Evolutionary conservation across 2,329 filamentous ascomycete species (phyloP), one percentile per base, ranked within the genome.

Genomic region (Phyllosticta paracitricarpa): DNA sequence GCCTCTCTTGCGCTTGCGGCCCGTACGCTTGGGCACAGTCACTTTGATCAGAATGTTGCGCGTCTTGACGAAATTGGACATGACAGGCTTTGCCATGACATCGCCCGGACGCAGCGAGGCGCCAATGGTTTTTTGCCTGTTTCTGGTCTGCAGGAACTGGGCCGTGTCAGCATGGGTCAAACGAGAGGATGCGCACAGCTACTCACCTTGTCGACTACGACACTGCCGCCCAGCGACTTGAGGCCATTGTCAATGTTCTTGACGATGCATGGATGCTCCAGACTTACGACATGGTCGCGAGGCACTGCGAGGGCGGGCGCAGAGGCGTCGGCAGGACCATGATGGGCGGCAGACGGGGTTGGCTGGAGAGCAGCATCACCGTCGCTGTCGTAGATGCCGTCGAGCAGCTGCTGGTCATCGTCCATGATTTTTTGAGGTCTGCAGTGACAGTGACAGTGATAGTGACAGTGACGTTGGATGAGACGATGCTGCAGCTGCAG

Each of bases 41-140:
- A 99, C 81, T 71, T 91, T 92, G 59, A 99, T 79, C 22, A 97
- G 81, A 22, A 97, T 77, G 69, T 97, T 96, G 70, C 91, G 89
- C 9, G 90, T 89, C 22, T 83, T 77, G 33, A 87, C 83, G 69
- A 87, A 89, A 52, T 87, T 86, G 7, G 93, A 96, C 66, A 88
- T 79, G 63, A 96, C 79, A 8, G 89, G 89, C 66, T 88, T 87
- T 68, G 89, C 86, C 68, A 90, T 85, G 2, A 88, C 87, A 72
- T 95, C 91, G 65, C 91, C 83, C 25, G 89, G 89, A 24, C 89
- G 85, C 59, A 97, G 79, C 67, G 88, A 89, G n/a, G 96, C 76
- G 1, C 87, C 87, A 25, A 83, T 76, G 58, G 79, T 76, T 51
- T 78, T 77, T 53, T 64, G 54, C n/a, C 51, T 25, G 59, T 62